Evolutionary conservation across 139 green algal genomes (phyloP).

Genomic region (Ostreobium quekettii): DNA sequence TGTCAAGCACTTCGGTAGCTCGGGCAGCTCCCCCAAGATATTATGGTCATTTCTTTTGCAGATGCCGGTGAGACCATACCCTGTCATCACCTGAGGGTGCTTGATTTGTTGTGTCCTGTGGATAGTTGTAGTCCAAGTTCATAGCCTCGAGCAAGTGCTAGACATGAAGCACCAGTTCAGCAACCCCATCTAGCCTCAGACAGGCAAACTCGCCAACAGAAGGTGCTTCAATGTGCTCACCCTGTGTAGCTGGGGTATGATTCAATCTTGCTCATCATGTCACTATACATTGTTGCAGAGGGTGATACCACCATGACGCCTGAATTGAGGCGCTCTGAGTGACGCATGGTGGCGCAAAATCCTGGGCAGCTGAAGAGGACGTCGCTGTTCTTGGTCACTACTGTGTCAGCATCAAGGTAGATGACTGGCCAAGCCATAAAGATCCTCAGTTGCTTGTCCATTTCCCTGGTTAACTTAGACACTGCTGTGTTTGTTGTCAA

Average conservation of each 20-base stretch:
- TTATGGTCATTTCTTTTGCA: no score
- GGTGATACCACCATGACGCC: conserved; percentile 62
- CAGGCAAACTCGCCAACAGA: no score
- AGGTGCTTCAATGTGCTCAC: conserved; percentile 17
- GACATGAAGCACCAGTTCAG: no score
- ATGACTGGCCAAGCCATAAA: conserved; percentile 42
- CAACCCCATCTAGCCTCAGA: no score
- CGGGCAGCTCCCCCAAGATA: no score
- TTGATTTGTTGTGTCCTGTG: no score
- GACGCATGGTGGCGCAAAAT: conserved; percentile 59
- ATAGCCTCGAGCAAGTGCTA: no score
- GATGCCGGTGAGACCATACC: no score
- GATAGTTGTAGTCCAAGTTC: no score
- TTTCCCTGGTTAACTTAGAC: no score
- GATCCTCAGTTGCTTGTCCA: not conserved
- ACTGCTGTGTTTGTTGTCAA: not conserved
- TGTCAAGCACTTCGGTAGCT: no score
- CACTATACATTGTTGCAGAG: conserved; percentile 30
- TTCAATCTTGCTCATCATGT: conserved; percentile 54
- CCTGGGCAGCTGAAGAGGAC: conserved; percentile 56
- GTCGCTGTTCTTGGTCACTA: conserved; percentile 53
- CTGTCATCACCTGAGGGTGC: no score
- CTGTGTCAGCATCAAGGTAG: conserved; percentile 65
- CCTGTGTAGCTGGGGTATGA: conserved; percentile 58
- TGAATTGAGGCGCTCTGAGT: conserved; percentile 66